Evolutionary conservation across 1,284 basidiomycete species (phyloP), one percentile per base, ranked within the genome.

Genomic region (Malassezia pachydermatis): DNA sequence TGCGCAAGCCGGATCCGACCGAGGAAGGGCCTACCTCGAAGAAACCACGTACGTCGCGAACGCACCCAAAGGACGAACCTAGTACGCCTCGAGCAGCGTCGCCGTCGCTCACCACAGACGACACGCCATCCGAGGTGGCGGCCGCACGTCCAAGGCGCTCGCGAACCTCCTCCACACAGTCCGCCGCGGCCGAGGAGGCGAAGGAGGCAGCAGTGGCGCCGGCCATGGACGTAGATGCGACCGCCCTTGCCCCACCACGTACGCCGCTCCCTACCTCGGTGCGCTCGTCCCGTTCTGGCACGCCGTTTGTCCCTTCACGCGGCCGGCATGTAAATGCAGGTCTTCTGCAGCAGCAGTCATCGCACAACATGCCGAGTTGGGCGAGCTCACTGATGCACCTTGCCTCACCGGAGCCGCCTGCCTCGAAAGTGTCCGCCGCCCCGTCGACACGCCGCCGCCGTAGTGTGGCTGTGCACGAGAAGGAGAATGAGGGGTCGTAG

Each of bases 1-100:
- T 70, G 68, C 60, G 68, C 30, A 70, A 69, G 39, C 68, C 68
- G 2, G 67, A 70, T 22, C 35, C 32, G 45, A n/a, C 27, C 25
- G 37, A 39, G 20, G 32, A 11, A n/a, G 23, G 25, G 22, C 28
- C 45, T 9, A 20, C 17, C 9, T 16, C 45, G 4, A 45, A 38
- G 34, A 16, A 27, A 13, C 27, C 43, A 7, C 34, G 43, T 7
- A 37, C 43, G 24, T 36, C 43, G 20, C 42, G n/a, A 2, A 32
- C 27, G 13, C 27, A 27, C 25, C 40, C 20, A n/a, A n/a, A n/a
- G n/a, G n/a, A n/a, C n/a, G n/a, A n/a, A n/a, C 13, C 23, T 9
- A 10, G 5, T 39, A 19, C 37, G 11, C 13, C 37, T 16, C 13
- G 10, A 9, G 9, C 20, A 7, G 9, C 7, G 37, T 6, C 13